phyloP scores from a whole-genome alignment of 805 yeast genomes.

The Lipomyces anomalus region DNA sequence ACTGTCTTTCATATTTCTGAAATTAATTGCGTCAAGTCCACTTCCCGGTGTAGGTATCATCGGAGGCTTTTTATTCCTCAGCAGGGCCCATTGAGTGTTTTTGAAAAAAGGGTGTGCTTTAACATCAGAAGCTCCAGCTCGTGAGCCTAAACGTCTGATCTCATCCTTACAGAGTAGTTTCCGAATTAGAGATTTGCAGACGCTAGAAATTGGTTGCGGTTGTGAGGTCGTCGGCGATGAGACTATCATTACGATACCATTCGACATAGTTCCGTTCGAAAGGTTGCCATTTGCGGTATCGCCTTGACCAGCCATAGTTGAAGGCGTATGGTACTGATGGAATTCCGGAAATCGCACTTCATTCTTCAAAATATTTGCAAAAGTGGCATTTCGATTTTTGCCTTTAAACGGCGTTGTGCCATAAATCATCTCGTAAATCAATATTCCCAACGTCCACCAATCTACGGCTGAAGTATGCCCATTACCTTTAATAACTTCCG shows the following conservation, averaged over 20 bases:
- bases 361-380: conserved; percentile 75
- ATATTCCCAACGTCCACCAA: conserved; percentile 98
- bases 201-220: conserved; percentile 54
- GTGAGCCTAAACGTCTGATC: conserved; percentile 78
- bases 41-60: conserved; percentile 77
- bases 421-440: conserved; percentile 87
- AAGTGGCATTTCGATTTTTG: conserved; percentile 77
- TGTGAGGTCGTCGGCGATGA: conserved; percentile 18
- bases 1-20: conserved; percentile 29
- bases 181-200: conserved; percentile 72
- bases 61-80: conserved; percentile 91
- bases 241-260: not conserved
- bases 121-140: conserved; percentile 91
- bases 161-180: conserved; percentile 87
- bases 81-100: conserved; percentile 88
- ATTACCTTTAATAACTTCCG: conserved; percentile 93
- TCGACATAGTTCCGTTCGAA: not conserved
- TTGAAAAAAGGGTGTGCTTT: conserved; percentile 89
- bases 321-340: not conserved
- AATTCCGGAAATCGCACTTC: conserved; percentile 64
- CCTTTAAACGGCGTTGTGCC: conserved; percentile 98
- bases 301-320: not conserved
- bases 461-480: conserved; percentile 98
- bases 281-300: conserved; percentile 11
- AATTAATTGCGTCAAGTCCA: conserved; percentile 44